A percentile compares a stretch with the other conserved stretches of the same genome.
phyloP scores from a whole-genome alignment of 2,329 filamentous ascomycete genomes.

The Corniculantispora saksenae region DNA sequence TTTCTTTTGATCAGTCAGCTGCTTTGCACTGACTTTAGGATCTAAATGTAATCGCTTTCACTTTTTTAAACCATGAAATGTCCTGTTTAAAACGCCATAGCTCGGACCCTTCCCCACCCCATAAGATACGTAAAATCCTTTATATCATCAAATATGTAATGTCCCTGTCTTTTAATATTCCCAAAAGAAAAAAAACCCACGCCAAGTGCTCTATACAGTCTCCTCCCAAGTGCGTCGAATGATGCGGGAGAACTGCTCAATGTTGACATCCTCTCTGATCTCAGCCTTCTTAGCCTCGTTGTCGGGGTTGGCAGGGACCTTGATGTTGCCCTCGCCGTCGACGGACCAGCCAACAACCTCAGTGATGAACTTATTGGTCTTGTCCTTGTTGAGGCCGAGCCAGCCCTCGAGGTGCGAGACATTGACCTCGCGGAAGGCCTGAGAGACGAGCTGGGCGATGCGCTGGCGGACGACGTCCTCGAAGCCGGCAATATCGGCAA shows the following conservation, averaged over 20 bases:
- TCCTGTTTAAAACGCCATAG: constrained; percentile 21
- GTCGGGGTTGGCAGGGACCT: constrained; percentile 89
- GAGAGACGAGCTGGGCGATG: constrained; percentile 84
- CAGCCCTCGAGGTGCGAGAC: constrained; percentile 70
- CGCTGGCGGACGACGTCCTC: constrained; percentile 90
- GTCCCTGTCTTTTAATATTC: neutral
- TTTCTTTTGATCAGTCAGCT: constrained; percentile 6
- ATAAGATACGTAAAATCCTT: constrained; percentile 15
- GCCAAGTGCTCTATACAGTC: constrained; percentile 31
- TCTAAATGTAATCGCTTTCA: constrained; percentile 17
- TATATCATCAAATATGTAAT: constrained; percentile 15
- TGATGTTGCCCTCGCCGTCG: constrained; percentile 64
- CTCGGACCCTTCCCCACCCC: constrained; percentile 16
- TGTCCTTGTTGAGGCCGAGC: constrained; percentile 70
- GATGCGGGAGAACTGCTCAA: constrained; percentile 80
- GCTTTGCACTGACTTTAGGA: constrained; percentile 4
- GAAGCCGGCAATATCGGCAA: constrained; percentile 91
- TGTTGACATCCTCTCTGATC: constrained; percentile 91
- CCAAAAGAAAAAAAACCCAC: neutral
- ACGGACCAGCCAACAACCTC: constrained; percentile 88
- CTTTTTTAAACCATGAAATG: constrained; percentile 18
- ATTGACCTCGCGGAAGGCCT: constrained; percentile 74
- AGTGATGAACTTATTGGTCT: constrained; percentile 74
- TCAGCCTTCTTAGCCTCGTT: constrained; percentile 96
- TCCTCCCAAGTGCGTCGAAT: constrained; percentile 87